Evolutionary conservation across 495 filamentous ascomycete genomes (phyloP), one percentile per base, ranked within the genome.

Genomic region (Tuber magnatum): DNA sequence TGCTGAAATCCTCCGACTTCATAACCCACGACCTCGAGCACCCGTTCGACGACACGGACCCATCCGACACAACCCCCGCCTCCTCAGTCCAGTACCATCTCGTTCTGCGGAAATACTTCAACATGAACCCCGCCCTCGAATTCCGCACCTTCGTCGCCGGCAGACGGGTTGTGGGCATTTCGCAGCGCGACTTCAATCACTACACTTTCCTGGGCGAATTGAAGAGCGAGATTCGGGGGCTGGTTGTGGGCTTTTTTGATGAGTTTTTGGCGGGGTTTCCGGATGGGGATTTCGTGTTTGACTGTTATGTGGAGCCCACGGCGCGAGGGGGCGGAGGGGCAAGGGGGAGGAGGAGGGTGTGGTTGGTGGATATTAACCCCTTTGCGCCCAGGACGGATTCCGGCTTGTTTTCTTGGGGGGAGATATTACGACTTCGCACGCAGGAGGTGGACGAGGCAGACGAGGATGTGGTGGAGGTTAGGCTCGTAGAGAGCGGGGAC

Each of bases 61-160:
- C 88, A 56, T 82, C 86, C 78, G 42, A 68, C 28, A 68, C 24
- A 5, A 61, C 51, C n/a, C 51, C 51, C 10, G 51, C 51, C 51
- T 61, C 51, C 10, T 61, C 12, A n/a, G 88, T 92, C 24, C 87
- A 87, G 32, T 90, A 92, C 83, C 82, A 88, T 80, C 85, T 99
- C 0, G 89, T 97, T 35, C 89, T 99, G 1, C 90, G 96, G 35
- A 91, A 95, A 85, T 93, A 90, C 83, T 90, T 95, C 85, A 89
- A 91, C 81, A 89, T 94, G 77, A 94, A 97, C 83, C 92, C 94
- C 0, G 91, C 92, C 0, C 88, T 97, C 78, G 95, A 99, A 80
- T 98, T 98, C 85, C 90, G 95, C 28, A 96, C 92, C 82, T 99
- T 98, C 82, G 96, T 97, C 42, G 91, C 93, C 73, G 85, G 90